Evolutionary conservation across 2,329 filamentous ascomycete species (phyloP), one percentile per base, ranked within the genome.

Genomic region (Chaetomiaceae sp.): DNA sequence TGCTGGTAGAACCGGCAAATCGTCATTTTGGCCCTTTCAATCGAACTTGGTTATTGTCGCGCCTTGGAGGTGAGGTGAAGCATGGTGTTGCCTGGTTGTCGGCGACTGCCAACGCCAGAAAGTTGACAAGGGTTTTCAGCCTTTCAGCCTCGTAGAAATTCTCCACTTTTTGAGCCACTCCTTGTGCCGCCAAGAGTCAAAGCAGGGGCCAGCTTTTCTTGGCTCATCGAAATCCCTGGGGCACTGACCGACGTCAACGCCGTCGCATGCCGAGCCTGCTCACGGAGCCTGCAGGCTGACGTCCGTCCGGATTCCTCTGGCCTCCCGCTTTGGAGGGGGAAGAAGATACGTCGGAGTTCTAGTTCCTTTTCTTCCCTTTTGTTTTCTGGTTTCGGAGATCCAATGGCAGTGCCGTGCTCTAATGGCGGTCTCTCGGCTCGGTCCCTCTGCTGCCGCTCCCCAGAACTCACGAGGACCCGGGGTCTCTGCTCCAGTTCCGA

Each of bases 1-100:
- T 77, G 74, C 68, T 73, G 68, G 56, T 65, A 80, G 66, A 73
- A 80, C 64, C 69, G 72, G 68, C 77, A 80, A 51, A 79, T 55
- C 4, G 59, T 49, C 65, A 63, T 62, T 4, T 53, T 55, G 50
- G 29, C 50, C 44, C 15, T 43, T 25, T 45, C 4, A 6, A 27
- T n/a, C 14, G 12, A 31, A 20, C 43, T 22, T 20, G 39, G 40
- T 29, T 50, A 40, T 33, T 45, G 43, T 33, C 17, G 47, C 20
- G 9, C 15, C 4, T 17, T 22, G 19, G 25, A 27, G 19, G 4
- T 34, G 36, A 15, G 37, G 19, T 20, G 44, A 22, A 38, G 22
- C n/a, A 44, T 47, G 44, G 31, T 40, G 47, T 6, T 37, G 31
- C 22, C 40, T 37, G 12, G n/a, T 52, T 33, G 39, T 22, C 15